Base-by-base conservation (phyloP, 2,329 filamentous ascomycete species). In the Arthrobotrys iridis region DNA sequence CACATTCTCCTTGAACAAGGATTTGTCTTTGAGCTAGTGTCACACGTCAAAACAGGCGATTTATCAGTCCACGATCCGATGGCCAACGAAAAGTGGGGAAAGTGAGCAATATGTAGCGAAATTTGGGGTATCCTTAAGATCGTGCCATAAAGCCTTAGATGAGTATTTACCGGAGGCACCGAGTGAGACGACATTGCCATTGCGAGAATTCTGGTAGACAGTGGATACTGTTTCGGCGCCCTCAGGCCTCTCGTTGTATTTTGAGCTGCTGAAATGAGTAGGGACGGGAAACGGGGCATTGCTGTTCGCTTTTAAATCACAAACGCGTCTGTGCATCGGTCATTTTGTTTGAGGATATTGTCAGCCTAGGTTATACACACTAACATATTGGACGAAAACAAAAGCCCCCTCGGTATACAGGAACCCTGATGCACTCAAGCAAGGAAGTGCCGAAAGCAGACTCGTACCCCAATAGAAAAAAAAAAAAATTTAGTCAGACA, bases 1-100 rank as follows among this genome's bases (percentile, higher is more conserved):
- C 81, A 75, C 71, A 64, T 93, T 88, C 79, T 90, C 88, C 85
- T 96, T 97, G 80, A 98, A 88, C 74, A 99, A 87, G 22, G 90
- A 92, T 35, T 88, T 87, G 79, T 94, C 91, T 80, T 89, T 91
- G 80, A 94, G 88, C 90, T 93, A 75, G 33, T 59, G 40, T 48
- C 68, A 66, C 60, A 73, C 52, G 41, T 59, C 68, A 67, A 28
- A 59, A 59, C 52, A 48, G 60, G 33, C 70, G 62, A 67, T 57
- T 45, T 52, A 70, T 70, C 33, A 55, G 45, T 55, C 28, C 24
- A 11, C 28, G 55, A 71, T 71, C 57, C 26, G 37, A 43, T 45
- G 46, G 15, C 45, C 52, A 46, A 57, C 43, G 33, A 41, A 73
- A 58, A 33, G 60, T 50, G 59, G 60, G 33, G 41, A 59, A 59